These are phyloP conservation scores for Hymenochaete sp. DNA, from an alignment of 1,284 basidiomycete species.

Conservation along the genomic window DNA sequence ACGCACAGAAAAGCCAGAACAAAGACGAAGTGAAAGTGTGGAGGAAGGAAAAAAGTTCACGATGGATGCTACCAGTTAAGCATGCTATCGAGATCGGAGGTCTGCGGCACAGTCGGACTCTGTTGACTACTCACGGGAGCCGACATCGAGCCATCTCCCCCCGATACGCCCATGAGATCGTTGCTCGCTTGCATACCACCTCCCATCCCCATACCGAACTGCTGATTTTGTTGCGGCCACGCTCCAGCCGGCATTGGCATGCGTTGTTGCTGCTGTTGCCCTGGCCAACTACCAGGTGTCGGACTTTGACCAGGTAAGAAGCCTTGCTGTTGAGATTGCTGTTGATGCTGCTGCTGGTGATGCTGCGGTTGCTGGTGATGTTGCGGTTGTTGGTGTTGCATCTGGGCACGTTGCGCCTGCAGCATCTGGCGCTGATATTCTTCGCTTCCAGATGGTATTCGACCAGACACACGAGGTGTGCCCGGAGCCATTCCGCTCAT, in stretches of 20 bases:
- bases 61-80: constrained; percentile 11
- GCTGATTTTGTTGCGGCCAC: not conserved
- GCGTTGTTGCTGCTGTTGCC: constrained; percentile 9
- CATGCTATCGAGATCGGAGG: constrained; percentile 13
- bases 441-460: constrained; percentile 41
- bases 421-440: constrained; percentile 31
- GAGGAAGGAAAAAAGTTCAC: too few species aligned
- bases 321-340: constrained; percentile 28
- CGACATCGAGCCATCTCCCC: constrained; percentile 10
- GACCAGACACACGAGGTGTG: constrained; percentile 38
- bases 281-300: constrained; percentile 18
- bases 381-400: constrained; percentile 21
- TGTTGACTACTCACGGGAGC: constrained; percentile 14
- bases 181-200: constrained; percentile 2
- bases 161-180: constrained; percentile 11
- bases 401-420: constrained; percentile 16
- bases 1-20: too few species aligned
- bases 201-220: constrained; percentile 7
- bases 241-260: not conserved
- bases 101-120: constrained; percentile 12
- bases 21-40: too few species aligned
- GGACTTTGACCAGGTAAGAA: constrained; percentile 25
- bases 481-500: constrained; percentile 30
- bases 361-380: constrained; percentile 26
- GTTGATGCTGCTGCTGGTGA: constrained; percentile 30